These are phyloP conservation scores for Oryza longistaminata DNA, from an alignment of 176 grass and related monocot species.

Conservation along the genomic window DNA sequence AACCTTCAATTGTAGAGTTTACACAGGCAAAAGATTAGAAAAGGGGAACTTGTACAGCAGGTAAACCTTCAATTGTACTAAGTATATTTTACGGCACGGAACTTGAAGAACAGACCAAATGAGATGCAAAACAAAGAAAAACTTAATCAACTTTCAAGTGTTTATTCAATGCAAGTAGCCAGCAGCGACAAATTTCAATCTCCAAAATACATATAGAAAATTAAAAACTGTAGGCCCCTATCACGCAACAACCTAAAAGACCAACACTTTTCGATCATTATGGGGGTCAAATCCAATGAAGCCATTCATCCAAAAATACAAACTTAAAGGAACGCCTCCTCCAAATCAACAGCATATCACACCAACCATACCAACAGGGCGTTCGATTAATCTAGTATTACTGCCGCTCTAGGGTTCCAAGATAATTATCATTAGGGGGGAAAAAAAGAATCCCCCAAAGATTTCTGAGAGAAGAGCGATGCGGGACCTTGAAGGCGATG, in stretches of 20 bases:
- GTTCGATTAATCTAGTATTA: neutral
- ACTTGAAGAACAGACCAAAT: neutral
- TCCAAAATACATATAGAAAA: neutral
- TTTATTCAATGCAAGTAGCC: neutral
- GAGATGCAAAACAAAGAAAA: neutral
- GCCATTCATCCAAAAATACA: neutral
- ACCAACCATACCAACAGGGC: neutral
- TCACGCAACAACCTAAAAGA: neutral
- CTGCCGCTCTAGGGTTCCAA: constrained; percentile 27
- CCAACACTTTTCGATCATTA: constrained; percentile 9
- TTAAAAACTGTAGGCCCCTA: neutral
- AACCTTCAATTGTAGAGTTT: neutral
- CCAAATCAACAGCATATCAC: neutral
- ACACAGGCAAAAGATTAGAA: neutral
- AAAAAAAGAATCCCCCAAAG: neutral
- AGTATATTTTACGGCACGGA: neutral
- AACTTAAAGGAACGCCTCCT: neutral
- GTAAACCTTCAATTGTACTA: neutral
- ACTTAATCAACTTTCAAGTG: neutral
- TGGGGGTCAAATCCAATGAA: neutral
- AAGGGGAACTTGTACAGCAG: neutral
- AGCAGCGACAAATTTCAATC: neutral
- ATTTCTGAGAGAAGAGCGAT: neutral
- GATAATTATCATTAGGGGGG: constrained; percentile 1
- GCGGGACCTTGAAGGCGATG: constrained; percentile 77